Base-by-base conservation (phyloP, 164 flowering plant genomes). In the Brasenia schreberi region DNA sequence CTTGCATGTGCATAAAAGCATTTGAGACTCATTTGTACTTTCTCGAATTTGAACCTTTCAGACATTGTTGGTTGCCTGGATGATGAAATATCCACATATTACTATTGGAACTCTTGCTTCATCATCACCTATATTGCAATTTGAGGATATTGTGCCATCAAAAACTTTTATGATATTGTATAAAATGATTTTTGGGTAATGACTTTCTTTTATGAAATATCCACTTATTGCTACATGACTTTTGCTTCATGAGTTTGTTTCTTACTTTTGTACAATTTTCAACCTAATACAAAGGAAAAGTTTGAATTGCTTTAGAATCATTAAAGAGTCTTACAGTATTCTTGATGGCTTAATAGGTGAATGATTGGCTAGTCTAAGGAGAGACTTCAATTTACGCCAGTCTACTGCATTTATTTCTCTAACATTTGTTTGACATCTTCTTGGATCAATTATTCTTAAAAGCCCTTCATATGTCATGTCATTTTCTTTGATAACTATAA, bases 51-150 rank as follows among this genome's bases (percentile, higher is more conserved):
- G 16, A 49, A 6, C 7, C 18, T 61, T 61, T 12, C 81, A 90
- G 98, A 3, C 39, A 33, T 33, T 92, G 98, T 77, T 92, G 68
- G 98, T 96, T 1, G 82, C 96, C 53, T 92, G 98, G 98, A 87
- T 92, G 96, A 80, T 90, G 44, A 92, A 92, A 75, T 92, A 92
- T 81, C 94, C 98, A 42, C 96, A 92, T 65, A 77, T 92, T 67
- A 84, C 90, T 7, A 79, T 90, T 65, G 98, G 96, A 0, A 96
- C 96, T 9, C 85, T 92, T 69, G 86, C 98, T 76, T 87, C 96
- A 61, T 92, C 98, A 5, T 96, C 98, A 12, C 98, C 98, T 6
- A 77, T 93, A 70, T 88, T 93, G 69, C 96, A 90, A 52, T 90
- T 93, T 72, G 96, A 90, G 72, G 80, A 90, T 80, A 76, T 90